A percentile compares a stretch with the other conserved stretches of the same genome.
phyloP scores from a whole-genome alignment of 2,329 filamentous ascomycete species.

The Neospermospora avenae region DNA sequence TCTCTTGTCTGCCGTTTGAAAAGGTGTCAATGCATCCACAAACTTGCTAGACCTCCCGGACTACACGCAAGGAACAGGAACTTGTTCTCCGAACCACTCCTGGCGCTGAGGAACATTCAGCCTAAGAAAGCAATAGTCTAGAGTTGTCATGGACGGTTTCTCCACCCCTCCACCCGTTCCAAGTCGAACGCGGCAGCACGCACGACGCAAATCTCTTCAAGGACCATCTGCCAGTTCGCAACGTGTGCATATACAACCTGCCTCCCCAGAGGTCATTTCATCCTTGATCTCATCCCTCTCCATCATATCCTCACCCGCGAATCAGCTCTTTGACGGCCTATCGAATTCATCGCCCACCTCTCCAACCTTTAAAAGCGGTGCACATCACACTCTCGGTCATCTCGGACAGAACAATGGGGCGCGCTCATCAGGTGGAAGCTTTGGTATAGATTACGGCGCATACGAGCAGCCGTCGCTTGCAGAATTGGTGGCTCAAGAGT shows the following conservation, averaged over 20 bases:
- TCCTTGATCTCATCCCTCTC: slow-evolving; percentile 67
- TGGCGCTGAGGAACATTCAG: slow-evolving; percentile 16
- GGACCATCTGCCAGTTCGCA: slow-evolving; percentile 30
- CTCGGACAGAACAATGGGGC: slow-evolving; percentile 22
- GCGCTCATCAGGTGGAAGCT: slow-evolving; percentile 41
- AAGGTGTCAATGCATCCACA: slow-evolving; percentile 29
- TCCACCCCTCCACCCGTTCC: slow-evolving; percentile 32
- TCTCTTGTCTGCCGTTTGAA: slow-evolving; percentile 20
- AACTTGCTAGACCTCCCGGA: slow-evolving; percentile 18
- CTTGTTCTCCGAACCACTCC: slow-evolving; percentile 8
- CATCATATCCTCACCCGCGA: slow-evolving; percentile 65
- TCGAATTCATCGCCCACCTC: slow-evolving; percentile 36
- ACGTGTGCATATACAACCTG: slow-evolving; percentile 34
- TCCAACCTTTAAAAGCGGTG: slow-evolving; percentile 36
- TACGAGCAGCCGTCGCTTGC: slow-evolving; percentile 52
- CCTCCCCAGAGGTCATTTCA: slow-evolving; percentile 65
- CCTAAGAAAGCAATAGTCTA: slow-evolving; percentile 19
- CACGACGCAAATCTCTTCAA: slow-evolving; percentile 31
- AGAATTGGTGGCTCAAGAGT: slow-evolving; percentile 46
- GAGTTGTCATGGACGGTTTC: slow-evolving; percentile 25
- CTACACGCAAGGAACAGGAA: slow-evolving; percentile 2
- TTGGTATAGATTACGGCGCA: slow-evolving; percentile 71
- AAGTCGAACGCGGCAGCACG: slow-evolving; percentile 29
- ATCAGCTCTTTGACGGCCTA: slow-evolving; percentile 64
- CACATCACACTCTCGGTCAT: slow-evolving; percentile 24